Base-by-base conservation (phyloP, 139 green algal species). In the Micromonas commoda region DNA sequence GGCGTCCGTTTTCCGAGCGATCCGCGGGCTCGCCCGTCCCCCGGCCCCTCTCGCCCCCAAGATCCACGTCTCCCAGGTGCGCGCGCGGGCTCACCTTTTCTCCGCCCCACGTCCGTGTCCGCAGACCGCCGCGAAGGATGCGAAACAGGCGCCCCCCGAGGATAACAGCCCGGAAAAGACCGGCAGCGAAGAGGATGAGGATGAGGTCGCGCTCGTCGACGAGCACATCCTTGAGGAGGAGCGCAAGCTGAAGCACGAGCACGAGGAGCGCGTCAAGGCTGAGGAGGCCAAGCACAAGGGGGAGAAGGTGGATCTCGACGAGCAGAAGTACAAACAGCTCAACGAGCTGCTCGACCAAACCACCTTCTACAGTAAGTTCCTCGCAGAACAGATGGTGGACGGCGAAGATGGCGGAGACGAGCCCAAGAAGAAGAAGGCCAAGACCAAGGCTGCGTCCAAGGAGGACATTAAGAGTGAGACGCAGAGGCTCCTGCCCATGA, bases 331-430 rank as follows among this genome's bases (percentile, higher is more conserved):
- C 76, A 63, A 83, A 28, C 82, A 93, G 81, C 87, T 96, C 77
- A 86, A 96, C 65, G 38, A 77, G 39, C 86, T 96, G 67, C 83
- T 96, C 2, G 85, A 90, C 66, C 84, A 89, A 78, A 88, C 89
- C 23, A 85, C 89, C 29, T 80, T 95, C 79, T 97, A 96, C 85
- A 92, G 86, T 5, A 73, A 90, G 80, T 97, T 96, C 78, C 83
- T 97, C 16, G 84, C 72, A 0, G 93, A 96, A 82, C 89, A 96
- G 81, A 89, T 96, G 81, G 33, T 78, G 33, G 37, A 82, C n/a
- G 60, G n/a, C 1, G 38, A 82, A 71, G 71, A 61, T 0, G 70
- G 35, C 35, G 66, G 33, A 26, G 61, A 64, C 38, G 39, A 33
- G 28, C 45, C 20, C 35, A 74, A 79, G 73, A 69, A 78, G 73